Base-by-base conservation (phyloP, 176 grass and related monocot genomes). In the Phragmites australis region DNA sequence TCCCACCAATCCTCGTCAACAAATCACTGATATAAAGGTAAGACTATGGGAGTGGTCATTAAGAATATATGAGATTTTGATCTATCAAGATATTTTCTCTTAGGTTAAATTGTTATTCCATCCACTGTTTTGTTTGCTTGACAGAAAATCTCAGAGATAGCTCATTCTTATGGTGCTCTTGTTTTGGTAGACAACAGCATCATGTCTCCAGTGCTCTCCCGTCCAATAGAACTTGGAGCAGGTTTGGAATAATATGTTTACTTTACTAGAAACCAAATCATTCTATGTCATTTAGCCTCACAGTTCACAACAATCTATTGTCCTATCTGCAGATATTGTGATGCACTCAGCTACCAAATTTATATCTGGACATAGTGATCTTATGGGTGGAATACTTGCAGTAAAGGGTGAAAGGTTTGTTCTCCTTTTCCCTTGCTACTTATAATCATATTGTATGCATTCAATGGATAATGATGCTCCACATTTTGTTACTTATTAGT, bases 281-380 rank as follows among this genome's bases (percentile, higher is more conserved):
- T 48, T 83, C 40, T 16, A n/a, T n/a, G 21, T 17, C 60, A 51
- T 70, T 80, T 54, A 70, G 47, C 52, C 30, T 61, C 13, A 6
- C 8, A 23, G 6, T 63, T 47, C 9, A 79, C 25, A 25, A 4
- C 23, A 74, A n/a, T 83, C 18, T 42, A 21, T 79, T 87, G 25
- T n/a, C 14, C 9, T 44, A 8, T 64, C 49, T 87, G 30, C 79
- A 98, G 95, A 98, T 98, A 93, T 98, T 62, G 92, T 98, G 41
- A 98, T 98, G 95, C 95, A 98, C 87, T 98, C 95, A 50, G 92
- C 92, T 9, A 98, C 95, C 69, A 98, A 98, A 85, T 98, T 98
- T 88, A 86, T 98, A 83, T 87, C 95, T 51, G 95, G 95, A 40
- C 92, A 98, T 71, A 98, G 95, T 65, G 95, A 98, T 89, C 92